A percentile compares a stretch with the other conserved stretches of the same genome.
phyloP scores from a whole-genome alignment of 345 rosid genomes.

The Punica granatum region DNA sequence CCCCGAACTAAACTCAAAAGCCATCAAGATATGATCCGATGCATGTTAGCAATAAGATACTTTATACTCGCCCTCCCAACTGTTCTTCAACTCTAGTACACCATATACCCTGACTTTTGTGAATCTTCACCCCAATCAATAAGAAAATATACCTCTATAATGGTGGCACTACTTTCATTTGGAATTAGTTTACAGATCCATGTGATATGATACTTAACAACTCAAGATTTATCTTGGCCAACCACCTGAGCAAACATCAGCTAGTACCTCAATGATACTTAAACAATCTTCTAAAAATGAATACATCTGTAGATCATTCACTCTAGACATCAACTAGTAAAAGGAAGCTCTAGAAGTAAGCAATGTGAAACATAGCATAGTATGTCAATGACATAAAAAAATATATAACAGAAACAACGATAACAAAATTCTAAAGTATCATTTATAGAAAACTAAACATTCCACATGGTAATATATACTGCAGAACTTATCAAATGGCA shows the following conservation, averaged over 20 bases:
- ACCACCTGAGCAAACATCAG: too few species aligned
- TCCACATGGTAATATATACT: constrained; percentile 17
- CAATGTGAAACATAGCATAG: not conserved
- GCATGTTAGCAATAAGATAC: not conserved
- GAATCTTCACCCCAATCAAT: not conserved
- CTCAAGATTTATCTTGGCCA: not conserved
- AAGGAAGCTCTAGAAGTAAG: not conserved
- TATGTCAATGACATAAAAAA: not conserved
- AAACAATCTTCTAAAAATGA: not conserved
- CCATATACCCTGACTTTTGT: not conserved
- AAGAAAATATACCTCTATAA: not conserved
- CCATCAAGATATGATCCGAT: not conserved
- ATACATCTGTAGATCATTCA: not conserved
- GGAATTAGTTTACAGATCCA: not conserved
- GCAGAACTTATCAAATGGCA: constrained; percentile 6
- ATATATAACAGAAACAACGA: not conserved
- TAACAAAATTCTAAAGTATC: not conserved
- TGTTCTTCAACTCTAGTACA: not conserved
- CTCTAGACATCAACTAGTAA: not conserved
- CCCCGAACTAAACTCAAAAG: not conserved
- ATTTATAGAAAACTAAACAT: not conserved
- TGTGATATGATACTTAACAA: too few species aligned
- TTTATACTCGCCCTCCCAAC: not conserved
- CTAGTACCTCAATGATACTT: not conserved
- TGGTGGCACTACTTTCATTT: not conserved